These are phyloP conservation scores for Hypoxylon trugodes DNA, from an alignment of 495 filamentous ascomycete species.

Conservation along the genomic window DNA sequence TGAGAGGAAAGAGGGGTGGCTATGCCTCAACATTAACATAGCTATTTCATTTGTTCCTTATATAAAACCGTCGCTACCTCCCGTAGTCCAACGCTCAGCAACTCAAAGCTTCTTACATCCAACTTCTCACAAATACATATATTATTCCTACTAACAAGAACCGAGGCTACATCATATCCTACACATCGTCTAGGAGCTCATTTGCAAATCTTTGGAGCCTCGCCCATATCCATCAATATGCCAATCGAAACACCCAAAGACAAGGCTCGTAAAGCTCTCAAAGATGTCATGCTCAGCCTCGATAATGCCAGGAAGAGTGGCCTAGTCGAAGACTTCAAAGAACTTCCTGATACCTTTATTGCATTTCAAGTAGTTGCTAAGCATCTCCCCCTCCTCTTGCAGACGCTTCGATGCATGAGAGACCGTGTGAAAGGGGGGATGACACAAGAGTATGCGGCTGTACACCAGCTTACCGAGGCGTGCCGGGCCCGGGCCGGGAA, in stretches of 20 bases:
- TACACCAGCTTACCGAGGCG: not conserved
- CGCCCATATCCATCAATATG: not conserved
- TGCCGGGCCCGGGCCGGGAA: not conserved
- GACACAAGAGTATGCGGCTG: not conserved
- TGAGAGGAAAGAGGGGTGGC: no score
- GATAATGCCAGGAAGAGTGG: not conserved
- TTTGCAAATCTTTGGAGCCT: no score
- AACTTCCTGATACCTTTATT: not conserved
- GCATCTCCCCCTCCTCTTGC: not conserved
- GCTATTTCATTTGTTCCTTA: no score
- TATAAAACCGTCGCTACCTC: no score
- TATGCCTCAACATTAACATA: no score
- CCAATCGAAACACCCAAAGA: not conserved
- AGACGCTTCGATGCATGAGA: not conserved
- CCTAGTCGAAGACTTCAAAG: not conserved
- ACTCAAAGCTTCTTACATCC: not conserved
- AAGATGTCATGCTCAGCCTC: no score
- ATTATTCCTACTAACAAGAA: not conserved
- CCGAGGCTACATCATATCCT: not conserved
- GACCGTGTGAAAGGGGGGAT: not conserved
- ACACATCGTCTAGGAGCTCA: not conserved
- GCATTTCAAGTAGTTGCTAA: not conserved
- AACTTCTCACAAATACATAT: not conserved
- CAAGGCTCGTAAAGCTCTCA: not conserved
- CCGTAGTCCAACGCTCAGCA: no score